A percentile compares a stretch with the other conserved stretches of the same genome.
Conservation (phyloP, 1,284 basidiomycete genomes). For the Moesziomyces globuligerus region DNA sequence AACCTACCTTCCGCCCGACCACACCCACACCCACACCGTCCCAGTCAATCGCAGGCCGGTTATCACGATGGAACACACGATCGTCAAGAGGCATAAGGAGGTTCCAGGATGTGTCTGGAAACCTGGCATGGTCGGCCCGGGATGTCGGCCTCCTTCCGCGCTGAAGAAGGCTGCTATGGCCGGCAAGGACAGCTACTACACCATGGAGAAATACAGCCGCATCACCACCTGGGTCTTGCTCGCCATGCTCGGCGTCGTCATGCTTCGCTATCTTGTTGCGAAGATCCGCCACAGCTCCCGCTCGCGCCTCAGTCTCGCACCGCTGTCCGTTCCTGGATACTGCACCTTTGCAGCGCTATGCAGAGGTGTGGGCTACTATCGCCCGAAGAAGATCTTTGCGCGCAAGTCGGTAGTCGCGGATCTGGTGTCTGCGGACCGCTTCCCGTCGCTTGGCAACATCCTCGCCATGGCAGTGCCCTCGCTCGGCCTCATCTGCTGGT, state of each 20-base stretch:
- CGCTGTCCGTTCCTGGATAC: constrained; percentile 28
- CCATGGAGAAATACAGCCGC: constrained; percentile 93
- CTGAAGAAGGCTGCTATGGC: constrained; percentile 43
- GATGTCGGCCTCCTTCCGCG: constrained; percentile 33
- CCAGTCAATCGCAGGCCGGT: background rate
- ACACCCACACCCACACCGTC: too few species aligned
- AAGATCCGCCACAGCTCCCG: constrained; percentile 15
- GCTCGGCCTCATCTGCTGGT: constrained; percentile 40
- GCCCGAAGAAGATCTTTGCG: constrained; percentile 30
- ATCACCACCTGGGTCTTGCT: constrained; percentile 74
- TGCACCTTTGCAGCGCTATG: constrained; percentile 14
- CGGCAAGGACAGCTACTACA: constrained; percentile 47
- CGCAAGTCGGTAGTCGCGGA: constrained; percentile 22
- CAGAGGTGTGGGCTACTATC: constrained; percentile 41
- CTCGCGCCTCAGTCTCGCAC: constrained; percentile 2
- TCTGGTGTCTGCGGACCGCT: constrained; percentile 24
- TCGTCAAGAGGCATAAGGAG: constrained; percentile 40
- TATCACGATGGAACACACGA: constrained; percentile 14
- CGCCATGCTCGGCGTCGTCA: constrained; percentile 20
- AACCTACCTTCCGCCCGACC: too few species aligned
- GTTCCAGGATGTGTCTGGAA: constrained; percentile 41
- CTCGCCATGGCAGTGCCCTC: constrained; percentile 15
- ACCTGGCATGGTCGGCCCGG: constrained; percentile 45
- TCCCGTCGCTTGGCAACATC: constrained; percentile 44
- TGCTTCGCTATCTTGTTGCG: constrained; percentile 23